A percentile compares a stretch with the other conserved stretches of the same genome.
These are phyloP conservation scores for Colletotrichum sublineola DNA, from an alignment of 2,329 filamentous ascomycete genomes.

Conservation along the genomic window DNA sequence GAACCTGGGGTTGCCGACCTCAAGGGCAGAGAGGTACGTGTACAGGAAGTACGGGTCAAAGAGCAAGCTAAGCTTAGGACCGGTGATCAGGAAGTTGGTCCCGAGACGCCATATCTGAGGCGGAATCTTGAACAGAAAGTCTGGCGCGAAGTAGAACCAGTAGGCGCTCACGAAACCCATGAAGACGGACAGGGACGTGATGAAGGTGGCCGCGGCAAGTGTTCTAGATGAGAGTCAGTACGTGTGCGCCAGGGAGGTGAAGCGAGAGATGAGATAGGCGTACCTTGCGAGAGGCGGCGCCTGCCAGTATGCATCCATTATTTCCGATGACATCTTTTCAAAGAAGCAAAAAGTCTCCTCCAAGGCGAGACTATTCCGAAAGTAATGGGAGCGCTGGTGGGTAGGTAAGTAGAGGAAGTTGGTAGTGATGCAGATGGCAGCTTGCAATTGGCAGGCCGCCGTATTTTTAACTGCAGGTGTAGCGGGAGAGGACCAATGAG, in stretches of 20 bases:
- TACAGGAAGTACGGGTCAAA: slow-evolving; percentile 84
- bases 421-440: slow-evolving; percentile 28
- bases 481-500: slow-evolving; percentile 34
- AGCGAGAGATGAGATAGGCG: slow-evolving; percentile 36
- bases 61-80: slow-evolving; percentile 63
- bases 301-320: slow-evolving; percentile 54
- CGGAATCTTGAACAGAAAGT: slow-evolving; percentile 64
- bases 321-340: slow-evolving; percentile 42
- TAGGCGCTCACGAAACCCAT: slow-evolving; percentile 64
- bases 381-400: slow-evolving; percentile 8
- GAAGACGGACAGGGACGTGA: slow-evolving; percentile 71
- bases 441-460: slow-evolving; percentile 31
- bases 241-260: neutral
- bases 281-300: slow-evolving; percentile 59
- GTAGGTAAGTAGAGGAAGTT: slow-evolving; percentile 19
- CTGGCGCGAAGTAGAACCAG: slow-evolving; percentile 66
- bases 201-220: slow-evolving; percentile 72
- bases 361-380: slow-evolving; percentile 4
- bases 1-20: slow-evolving; percentile 80
- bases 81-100: slow-evolving; percentile 59
- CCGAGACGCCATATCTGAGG: slow-evolving; percentile 60
- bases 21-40: slow-evolving; percentile 81
- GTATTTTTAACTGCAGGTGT: slow-evolving; percentile 35
- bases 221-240: slow-evolving; percentile 64
- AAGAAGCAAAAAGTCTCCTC: slow-evolving; percentile 27